phyloP scores from a whole-genome alignment of 805 yeast genomes.

The Yarrowia sp. region DNA sequence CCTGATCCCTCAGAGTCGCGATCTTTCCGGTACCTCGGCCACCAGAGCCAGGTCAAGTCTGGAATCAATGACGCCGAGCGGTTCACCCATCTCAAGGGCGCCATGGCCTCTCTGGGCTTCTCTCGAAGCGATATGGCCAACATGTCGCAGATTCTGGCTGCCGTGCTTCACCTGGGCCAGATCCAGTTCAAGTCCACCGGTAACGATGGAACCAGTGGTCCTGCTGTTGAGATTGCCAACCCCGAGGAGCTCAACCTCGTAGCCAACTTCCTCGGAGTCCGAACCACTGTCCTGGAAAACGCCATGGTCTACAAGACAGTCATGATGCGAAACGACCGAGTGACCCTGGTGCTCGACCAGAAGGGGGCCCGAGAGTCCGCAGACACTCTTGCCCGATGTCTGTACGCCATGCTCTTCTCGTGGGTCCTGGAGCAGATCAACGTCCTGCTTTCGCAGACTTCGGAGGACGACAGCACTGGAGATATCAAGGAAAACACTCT shows the following conservation, averaged over 20 bases:
- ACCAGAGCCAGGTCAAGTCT: constrained; percentile 52
- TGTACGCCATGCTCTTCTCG: constrained; percentile 52
- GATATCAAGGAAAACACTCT: constrained; percentile 38
- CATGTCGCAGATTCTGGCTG: constrained; percentile 58
- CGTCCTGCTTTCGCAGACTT: constrained; percentile 46
- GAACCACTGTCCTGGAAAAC: constrained; percentile 51
- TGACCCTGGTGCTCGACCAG: constrained; percentile 53
- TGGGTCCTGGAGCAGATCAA: constrained; percentile 53
- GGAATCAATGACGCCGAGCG: constrained; percentile 59
- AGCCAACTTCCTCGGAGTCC: constrained; percentile 53
- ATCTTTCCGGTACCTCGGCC: constrained; percentile 55
- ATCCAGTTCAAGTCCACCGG: constrained; percentile 50
- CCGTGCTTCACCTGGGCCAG: constrained; percentile 55
- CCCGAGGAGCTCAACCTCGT: constrained; percentile 49
- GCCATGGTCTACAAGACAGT: constrained; percentile 53
- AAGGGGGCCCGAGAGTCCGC: constrained; percentile 54
- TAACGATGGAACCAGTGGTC: constrained; percentile 49
- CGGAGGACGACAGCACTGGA: constrained; percentile 26
- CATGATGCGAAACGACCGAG: constrained; percentile 51
- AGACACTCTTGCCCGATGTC: constrained; percentile 54
- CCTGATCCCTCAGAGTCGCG: constrained; percentile 50
- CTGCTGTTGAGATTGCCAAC: constrained; percentile 51
- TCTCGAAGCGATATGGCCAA: constrained; percentile 56
- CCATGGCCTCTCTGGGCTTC: constrained; percentile 59
- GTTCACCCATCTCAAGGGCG: constrained; percentile 57